Base-by-base conservation (phyloP, 164 flowering plant genomes). In the Litsea cubeba region DNA sequence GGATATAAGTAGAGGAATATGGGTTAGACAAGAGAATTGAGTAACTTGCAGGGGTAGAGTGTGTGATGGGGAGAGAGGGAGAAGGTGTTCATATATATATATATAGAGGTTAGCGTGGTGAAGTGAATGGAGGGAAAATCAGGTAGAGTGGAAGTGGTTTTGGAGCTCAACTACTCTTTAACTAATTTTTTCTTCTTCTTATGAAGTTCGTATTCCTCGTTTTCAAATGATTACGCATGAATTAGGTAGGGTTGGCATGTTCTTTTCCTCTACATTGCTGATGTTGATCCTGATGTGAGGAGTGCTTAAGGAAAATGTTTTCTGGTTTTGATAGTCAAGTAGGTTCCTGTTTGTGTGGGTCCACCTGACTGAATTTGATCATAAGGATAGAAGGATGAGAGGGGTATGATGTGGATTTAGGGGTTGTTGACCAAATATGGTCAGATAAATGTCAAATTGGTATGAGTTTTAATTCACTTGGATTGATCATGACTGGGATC, bases 91-190 rank as follows among this genome's bases (percentile, higher is more conserved):
- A 54, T 54, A 20, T 54, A 54, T 80, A 51, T 51, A 18, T 54
- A 54, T 80, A 83, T 82, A 81, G 79, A 65, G 23, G 50, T 2
- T 5, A 54, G 49, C 65, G 64, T 49, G 24, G 70, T 71, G 12
- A 49, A 64, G 62, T 62, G 35, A 49, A 51, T 73, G 68, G 80
- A 75, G 77, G 70, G 79, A 72, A 65, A 60, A 72, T 62, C 35
- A 67, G 15, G 26, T 32, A 58, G 40, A 54, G 3, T 15, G 28
- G 28, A 69, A 14, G 81, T 82, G 88, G 88, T 84, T 82, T 69
- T 82, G 88, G 74, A 78, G 89, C 49, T 88, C 88, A 65, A 90
- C 82, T 91, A 72, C 88, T 90, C 79, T 79, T 79, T 79, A 84
- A 86, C 91, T 23, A 85, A 81, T 78, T 65, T 72, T 63, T 62